Conservation (phyloP, 495 filamentous ascomycete genomes). For the Penicillium subrubescens region DNA sequence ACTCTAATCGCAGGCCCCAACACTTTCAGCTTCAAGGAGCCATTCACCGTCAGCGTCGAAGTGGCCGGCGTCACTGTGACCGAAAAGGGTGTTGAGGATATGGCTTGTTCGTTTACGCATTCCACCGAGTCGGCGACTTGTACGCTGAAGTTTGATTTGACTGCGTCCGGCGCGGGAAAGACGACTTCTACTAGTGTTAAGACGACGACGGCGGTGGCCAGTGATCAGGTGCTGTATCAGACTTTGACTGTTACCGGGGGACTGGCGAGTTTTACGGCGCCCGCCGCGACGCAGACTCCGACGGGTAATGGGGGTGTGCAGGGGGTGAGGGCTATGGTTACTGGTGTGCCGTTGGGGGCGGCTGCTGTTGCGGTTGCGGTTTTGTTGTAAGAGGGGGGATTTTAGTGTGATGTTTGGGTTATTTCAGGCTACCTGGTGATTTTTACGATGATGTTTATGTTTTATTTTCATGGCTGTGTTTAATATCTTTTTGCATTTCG, state of each 20-base stretch:
- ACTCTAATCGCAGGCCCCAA: constrained; percentile 30
- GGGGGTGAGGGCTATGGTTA: constrained; percentile 14
- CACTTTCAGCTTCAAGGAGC: constrained; percentile 12
- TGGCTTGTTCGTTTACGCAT: constrained; percentile 18
- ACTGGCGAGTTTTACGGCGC: constrained; percentile 2
- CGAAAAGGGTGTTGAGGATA: background rate
- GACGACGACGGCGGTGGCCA: background rate
- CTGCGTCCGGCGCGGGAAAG: background rate
- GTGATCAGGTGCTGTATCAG: background rate
- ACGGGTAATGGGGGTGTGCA: constrained; percentile 4
- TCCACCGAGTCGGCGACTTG: constrained; percentile 12
- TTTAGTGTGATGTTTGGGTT: background rate
- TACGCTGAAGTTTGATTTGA: background rate
- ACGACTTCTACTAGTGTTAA: constrained; percentile 8
- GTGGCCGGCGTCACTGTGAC: background rate
- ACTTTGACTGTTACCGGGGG: constrained; percentile 16
- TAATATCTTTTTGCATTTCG: background rate
- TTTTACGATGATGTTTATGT: background rate
- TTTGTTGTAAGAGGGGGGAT: background rate
- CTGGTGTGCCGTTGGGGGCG: constrained; percentile 20
- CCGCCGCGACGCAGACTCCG: constrained; percentile 11
- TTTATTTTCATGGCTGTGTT: background rate
- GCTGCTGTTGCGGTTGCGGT: constrained; percentile 5
- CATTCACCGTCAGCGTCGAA: background rate
- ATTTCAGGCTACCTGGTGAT: background rate